Evolutionary conservation across 108 stramenopile genomes (phyloP).

Genomic region (Stephanodiscus triporus): DNA sequence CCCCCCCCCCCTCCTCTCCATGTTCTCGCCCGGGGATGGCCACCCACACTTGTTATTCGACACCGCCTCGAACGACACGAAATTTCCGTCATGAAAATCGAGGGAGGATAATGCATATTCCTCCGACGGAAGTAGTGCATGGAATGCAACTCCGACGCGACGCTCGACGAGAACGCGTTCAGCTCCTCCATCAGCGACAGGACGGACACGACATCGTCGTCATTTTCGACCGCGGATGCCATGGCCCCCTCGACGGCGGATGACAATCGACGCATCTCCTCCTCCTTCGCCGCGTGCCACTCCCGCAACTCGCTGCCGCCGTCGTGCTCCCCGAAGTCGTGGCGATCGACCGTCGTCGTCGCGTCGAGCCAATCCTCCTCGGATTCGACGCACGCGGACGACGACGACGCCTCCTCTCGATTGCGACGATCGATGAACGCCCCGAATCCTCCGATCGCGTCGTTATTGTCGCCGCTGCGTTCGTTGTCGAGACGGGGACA

Average conservation of each 20-base stretch:
- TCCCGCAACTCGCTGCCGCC: background rate
- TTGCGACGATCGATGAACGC: background rate
- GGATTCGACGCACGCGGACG: background rate
- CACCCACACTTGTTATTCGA: background rate
- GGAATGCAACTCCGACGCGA: slow-evolving; percentile 26
- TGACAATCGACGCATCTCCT: slow-evolving; percentile 10
- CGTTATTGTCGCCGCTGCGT: too few relatives aligned
- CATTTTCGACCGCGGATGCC: background rate
- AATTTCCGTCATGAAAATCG: slow-evolving; percentile 16
- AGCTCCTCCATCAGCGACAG: slow-evolving; percentile 31
- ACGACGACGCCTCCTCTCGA: background rate
- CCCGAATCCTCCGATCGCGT: background rate
- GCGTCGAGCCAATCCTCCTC: background rate
- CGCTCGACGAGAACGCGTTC: slow-evolving; percentile 1
- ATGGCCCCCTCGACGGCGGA: background rate
- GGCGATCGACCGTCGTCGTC: background rate
- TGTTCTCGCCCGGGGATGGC: slow-evolving; percentile 35
- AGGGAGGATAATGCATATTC: slow-evolving; percentile 38
- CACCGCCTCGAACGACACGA: slow-evolving; percentile 1
- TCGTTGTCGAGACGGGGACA: too few relatives aligned
- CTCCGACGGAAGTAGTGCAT: slow-evolving; percentile 26
- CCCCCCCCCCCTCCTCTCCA: too few relatives aligned
- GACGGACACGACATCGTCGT: slow-evolving; percentile 10
- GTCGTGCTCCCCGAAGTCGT: background rate
- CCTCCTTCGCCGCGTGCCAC: slow-evolving; percentile 12